phyloP scores from a whole-genome alignment of 306 rosid genomes.

The Trifolium pratense region DNA sequence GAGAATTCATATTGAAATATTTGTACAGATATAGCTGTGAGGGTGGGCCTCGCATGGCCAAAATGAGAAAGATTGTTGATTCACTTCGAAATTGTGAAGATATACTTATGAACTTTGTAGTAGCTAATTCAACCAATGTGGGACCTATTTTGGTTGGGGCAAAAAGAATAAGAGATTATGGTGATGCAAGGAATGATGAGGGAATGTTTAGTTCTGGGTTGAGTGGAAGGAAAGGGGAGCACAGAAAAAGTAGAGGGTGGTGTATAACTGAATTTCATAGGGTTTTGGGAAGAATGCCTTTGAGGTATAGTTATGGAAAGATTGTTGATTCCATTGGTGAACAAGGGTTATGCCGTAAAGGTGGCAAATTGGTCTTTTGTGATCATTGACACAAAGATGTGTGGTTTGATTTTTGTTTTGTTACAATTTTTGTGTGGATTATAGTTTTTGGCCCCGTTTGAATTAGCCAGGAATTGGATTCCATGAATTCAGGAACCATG shows the following conservation, averaged over 20 bases:
- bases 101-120: constrained; percentile 79
- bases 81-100: constrained; percentile 78
- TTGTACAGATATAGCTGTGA: constrained; percentile 49
- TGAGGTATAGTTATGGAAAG: constrained; percentile 76
- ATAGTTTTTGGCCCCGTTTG: too few species aligned
- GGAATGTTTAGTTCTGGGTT: constrained; percentile 53
- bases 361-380: constrained; percentile 65
- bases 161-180: constrained; percentile 69
- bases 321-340: constrained; percentile 71
- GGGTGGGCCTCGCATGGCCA: constrained; percentile 56
- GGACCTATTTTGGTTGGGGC: constrained; percentile 83
- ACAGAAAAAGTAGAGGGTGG: constrained; percentile 76
- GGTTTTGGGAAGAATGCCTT: constrained; percentile 65
- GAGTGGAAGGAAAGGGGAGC: constrained; percentile 76
- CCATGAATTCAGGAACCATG: too few species aligned
- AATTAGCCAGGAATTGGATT: too few species aligned
- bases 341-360: constrained; percentile 73
- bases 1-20: not conserved
- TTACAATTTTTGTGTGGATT: too few species aligned
- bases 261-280: constrained; percentile 80
- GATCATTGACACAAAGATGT: constrained; percentile 49
- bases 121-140: constrained; percentile 55
- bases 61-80: constrained; percentile 64
- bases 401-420: not conserved
- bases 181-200: constrained; percentile 68